Conservation (phyloP, 331 rosid genomes). For the Phaseolus coccineus region DNA sequence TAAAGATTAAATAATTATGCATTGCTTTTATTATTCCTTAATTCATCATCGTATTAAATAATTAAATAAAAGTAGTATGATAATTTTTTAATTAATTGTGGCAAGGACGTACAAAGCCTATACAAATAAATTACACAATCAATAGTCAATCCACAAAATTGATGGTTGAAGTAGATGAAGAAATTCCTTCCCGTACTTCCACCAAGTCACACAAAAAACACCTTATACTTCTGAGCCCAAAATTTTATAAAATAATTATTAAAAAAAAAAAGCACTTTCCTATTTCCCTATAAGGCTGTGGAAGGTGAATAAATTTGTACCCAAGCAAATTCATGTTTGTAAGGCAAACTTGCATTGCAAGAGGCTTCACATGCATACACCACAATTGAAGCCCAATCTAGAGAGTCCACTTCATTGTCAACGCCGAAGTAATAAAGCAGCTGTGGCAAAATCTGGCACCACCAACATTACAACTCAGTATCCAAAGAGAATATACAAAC, state of each 20-base stretch:
- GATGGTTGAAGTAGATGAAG: conserved; percentile 12
- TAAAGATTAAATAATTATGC: too few species aligned
- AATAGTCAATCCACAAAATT: conserved; percentile 23
- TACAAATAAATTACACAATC: neutral
- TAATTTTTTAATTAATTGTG: neutral
- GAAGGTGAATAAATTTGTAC: conserved; percentile 70
- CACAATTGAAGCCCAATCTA: conserved; percentile 70
- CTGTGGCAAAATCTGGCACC: conserved; percentile 79
- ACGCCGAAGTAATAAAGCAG: conserved; percentile 70
- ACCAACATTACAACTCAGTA: conserved; percentile 17
- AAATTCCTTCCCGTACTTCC: neutral
- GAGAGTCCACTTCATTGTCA: conserved; percentile 69
- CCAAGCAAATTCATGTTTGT: conserved; percentile 66
- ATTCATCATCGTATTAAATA: too few species aligned
- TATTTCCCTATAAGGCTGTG: neutral
- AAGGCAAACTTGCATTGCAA: conserved; percentile 52
- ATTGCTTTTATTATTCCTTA: too few species aligned
- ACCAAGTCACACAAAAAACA: conserved; percentile 4
- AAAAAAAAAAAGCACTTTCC: neutral
- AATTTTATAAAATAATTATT: neutral
- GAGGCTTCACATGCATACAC: conserved; percentile 58
- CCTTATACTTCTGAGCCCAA: neutral
- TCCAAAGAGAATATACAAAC: conserved; percentile 8
- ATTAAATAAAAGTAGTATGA: too few species aligned
- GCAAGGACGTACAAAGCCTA: neutral